phyloP scores from a whole-genome alignment of 768 basidiomycete genomes.

The Cubamyces sp. region DNA sequence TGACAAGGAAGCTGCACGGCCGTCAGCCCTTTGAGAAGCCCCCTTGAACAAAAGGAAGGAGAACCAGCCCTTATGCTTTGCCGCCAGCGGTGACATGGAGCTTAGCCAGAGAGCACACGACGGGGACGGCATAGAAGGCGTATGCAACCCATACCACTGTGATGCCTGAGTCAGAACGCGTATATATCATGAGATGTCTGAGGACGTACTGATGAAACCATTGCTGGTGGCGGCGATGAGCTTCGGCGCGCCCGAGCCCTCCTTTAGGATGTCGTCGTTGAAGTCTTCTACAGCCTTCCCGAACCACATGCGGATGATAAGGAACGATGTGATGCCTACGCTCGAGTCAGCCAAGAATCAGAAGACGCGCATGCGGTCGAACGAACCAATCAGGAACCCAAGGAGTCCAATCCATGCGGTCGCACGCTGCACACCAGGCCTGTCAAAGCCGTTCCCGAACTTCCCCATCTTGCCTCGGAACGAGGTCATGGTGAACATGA shows the following conservation, averaged over 20 bases:
- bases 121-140: slow-evolving; percentile 71
- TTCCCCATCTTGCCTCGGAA: slow-evolving; percentile 68
- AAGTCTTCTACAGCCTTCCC: slow-evolving; percentile 81
- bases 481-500: slow-evolving; percentile 66
- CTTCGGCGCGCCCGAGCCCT: slow-evolving; percentile 57
- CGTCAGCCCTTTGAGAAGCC: too few species aligned
- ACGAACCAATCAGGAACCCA: slow-evolving; percentile 73
- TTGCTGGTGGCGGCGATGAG: slow-evolving; percentile 68
- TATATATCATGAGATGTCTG: neutral
- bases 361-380: neutral
- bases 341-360: neutral
- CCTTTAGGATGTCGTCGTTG: slow-evolving; percentile 60
- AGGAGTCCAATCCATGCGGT: slow-evolving; percentile 78
- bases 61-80: slow-evolving; percentile 34
- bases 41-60: too few species aligned
- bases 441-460: slow-evolving; percentile 53
- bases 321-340: slow-evolving; percentile 67
- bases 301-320: slow-evolving; percentile 80
- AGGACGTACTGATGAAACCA: slow-evolving; percentile 70
- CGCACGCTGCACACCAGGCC: slow-evolving; percentile 56
- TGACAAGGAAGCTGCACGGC: neutral
- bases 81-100: slow-evolving; percentile 56
- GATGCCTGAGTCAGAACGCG: neutral
- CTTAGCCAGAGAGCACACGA: slow-evolving; percentile 70
- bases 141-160: slow-evolving; percentile 82